Base-by-base conservation (phyloP, 768 basidiomycete species). In the Mrakia blollopis region DNA sequence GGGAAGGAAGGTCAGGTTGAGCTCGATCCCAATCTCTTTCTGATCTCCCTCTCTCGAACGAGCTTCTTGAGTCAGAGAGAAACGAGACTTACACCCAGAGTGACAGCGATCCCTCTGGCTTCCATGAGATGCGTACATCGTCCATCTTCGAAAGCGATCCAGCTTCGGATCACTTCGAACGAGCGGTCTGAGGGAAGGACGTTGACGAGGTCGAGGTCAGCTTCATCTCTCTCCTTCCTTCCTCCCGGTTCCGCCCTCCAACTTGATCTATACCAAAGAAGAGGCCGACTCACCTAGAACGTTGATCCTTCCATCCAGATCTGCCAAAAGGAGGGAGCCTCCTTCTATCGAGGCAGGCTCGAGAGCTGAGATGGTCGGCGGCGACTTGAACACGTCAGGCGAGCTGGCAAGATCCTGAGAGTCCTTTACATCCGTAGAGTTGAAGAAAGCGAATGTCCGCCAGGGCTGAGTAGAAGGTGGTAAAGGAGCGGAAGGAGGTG, bases 101-200 rank as follows among this genome's bases (percentile, higher is more conserved):
- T 93, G n/a, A 98, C 86, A 39, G 98, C 85, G 57, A 94, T 86
- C 0, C 91, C 92, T 79, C 89, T 89, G 68, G 88, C 87, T 84
- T 96, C 94, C 0, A 87, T 87, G 89, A 97, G 90, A 81, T 94
- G 93, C 13, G 91, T 93, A 25, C 94, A 92, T 50, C 92, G 86
- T 54, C 93, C 93, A 14, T 86, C 87, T 18, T 87, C 85, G 83
- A 94, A 91, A 8, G 92, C 93, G 68, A 92, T 82, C 93, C 93
- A 95, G 78, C 90, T 90, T 50, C 86, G 86, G 13, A 86, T 82
- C 0, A 89, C 86, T 80, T 91, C 90, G 81, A 94, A 93, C 39
- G 91, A 88, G 50, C 88, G 86, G 83, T 90, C 89, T 77, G 65
- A 28, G 39, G 74, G n/a, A 41, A 37, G 21, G 30, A 32, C 32